A percentile compares a stretch with the other conserved stretches of the same genome.
phyloP scores from a whole-genome alignment of 1,284 basidiomycete genomes.

The Caloboletus firmus region DNA sequence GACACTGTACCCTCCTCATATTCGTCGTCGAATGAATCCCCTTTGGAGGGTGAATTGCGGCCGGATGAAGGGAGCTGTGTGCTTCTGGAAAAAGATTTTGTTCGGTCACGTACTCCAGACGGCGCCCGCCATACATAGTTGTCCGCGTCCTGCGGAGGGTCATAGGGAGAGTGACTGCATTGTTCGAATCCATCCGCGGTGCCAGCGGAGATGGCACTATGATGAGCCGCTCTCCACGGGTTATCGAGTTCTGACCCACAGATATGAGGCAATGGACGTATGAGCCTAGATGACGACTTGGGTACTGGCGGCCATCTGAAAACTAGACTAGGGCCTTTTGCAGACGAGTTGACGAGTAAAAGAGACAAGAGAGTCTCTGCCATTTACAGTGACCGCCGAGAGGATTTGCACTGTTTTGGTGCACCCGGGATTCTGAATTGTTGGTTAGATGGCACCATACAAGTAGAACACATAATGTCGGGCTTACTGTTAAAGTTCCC shows the following conservation, averaged over 20 bases:
- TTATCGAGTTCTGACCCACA: constrained; percentile 61
- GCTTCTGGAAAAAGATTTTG: constrained; percentile 44
- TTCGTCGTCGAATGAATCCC: constrained; percentile 37
- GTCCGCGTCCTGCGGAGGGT: constrained; percentile 33
- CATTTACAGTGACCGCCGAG: constrained; percentile 38
- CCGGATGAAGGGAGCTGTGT: constrained; percentile 43
- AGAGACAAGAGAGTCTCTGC: constrained; percentile 72
- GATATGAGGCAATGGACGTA: constrained; percentile 56
- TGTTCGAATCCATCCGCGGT: constrained; percentile 23
- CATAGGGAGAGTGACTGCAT: constrained; percentile 21
- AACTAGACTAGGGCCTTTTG: constrained; percentile 69
- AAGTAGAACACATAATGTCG: background rate
- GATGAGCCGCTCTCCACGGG: constrained; percentile 65
- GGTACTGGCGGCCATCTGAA: constrained; percentile 76
- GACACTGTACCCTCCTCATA: constrained; percentile 36
- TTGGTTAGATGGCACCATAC: background rate
- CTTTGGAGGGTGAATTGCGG: constrained; percentile 45
- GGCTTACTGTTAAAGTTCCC: background rate
- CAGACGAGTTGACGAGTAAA: constrained; percentile 72
- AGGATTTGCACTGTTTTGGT: background rate
- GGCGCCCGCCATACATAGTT: constrained; percentile 61
- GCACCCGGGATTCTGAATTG: background rate
- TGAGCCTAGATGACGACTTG: constrained; percentile 54
- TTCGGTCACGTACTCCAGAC: constrained; percentile 41
- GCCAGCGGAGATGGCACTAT: constrained; percentile 21